phyloP scores from a whole-genome alignment of 2,329 filamentous ascomycete genomes.

The Alternaria rosae region DNA sequence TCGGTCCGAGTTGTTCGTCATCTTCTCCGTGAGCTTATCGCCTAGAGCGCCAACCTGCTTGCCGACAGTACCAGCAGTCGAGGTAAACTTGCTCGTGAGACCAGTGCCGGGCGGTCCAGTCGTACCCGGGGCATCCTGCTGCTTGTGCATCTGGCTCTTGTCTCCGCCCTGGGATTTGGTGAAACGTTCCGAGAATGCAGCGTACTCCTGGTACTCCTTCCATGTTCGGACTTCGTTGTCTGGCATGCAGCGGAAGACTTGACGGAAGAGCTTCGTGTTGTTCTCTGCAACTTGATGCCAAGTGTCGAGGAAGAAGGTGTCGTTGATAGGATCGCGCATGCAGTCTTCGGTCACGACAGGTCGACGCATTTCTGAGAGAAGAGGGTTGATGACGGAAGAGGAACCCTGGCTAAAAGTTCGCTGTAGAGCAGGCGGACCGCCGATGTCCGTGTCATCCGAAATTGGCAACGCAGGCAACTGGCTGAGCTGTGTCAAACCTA shows the following conservation, averaged over 20 bases:
- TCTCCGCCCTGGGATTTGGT: constrained; percentile 66
- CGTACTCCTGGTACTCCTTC: constrained; percentile 89
- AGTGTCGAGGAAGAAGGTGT: constrained; percentile 82
- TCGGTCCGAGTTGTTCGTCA: constrained; percentile 30
- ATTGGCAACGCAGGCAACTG: constrained; percentile 75
- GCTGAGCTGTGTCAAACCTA: constrained; percentile 72
- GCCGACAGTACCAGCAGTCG: constrained; percentile 28
- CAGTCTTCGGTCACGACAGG: constrained; percentile 86
- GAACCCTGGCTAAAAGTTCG: constrained; percentile 61
- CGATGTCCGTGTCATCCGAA: constrained; percentile 82
- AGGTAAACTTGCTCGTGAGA: constrained; percentile 33
- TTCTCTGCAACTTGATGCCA: constrained; percentile 90
- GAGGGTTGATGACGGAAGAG: constrained; percentile 56
- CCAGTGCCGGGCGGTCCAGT: constrained; percentile 58
- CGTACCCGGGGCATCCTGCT: constrained; percentile 57
- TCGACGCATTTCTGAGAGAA: constrained; percentile 71
- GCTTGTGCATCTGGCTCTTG: constrained; percentile 60
- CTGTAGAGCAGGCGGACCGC: constrained; percentile 69
- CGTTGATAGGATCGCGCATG: constrained; percentile 88
- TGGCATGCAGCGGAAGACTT: constrained; percentile 96
- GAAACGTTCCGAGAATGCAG: constrained; percentile 79
- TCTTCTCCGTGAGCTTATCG: constrained; percentile 43
- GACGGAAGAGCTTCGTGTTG: constrained; percentile 92
- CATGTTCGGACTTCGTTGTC: constrained; percentile 93
- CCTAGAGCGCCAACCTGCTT: constrained; percentile 34